Evolutionary conservation across 2,329 filamentous ascomycete genomes (phyloP), one percentile per base, ranked within the genome.

Genomic region (Alternaria brassicae): DNA sequence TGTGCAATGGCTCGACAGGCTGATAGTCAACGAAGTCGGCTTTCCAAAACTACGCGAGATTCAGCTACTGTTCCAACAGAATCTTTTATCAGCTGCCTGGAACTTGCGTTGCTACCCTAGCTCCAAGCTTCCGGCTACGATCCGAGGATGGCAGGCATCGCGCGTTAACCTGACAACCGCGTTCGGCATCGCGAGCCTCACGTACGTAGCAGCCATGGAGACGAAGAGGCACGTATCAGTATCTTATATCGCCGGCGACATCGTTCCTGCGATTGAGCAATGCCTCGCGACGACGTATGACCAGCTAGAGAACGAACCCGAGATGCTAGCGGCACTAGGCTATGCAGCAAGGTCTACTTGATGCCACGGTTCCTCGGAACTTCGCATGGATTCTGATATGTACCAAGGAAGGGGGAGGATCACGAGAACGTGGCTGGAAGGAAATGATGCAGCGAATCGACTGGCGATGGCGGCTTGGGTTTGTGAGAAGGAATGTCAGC

Each of bases 231-330:
- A 17, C 13, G 13, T 21, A 15, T 13, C 23, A 42, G 25, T 3
- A 2, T 21, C 23, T 42, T 42, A 25, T 15, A 42, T 13, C 13
- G 0, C 49, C 27, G 49, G 49, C 56, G 52, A 52, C 21, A 19
- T 52, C 34, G 27, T 27, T 1, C 7, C 34, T 21, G 34, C 34
- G 13, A 23, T 51, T 21, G 48, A 37, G 34, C 21, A 25, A 19
- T 51, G 30, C 19, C 34, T 51, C 25, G 48, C 48, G 21, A 51
- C 48, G 15, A 51, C 30, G 15, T 17, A 21, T 39, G 48, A 51
- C 13, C 48, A 39, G 13, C 1, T 51, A 12, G 32, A 30, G 21
- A 21, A 39, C 13, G 19, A 51, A 25, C 21, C 32, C 17, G 48
- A 51, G 17, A 23, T 51, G 30, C 37, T 51, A 32, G 48, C 34